Conservation (phyloP, 2,329 filamentous ascomycete genomes). For the Xylariomycetidae sp. region DNA sequence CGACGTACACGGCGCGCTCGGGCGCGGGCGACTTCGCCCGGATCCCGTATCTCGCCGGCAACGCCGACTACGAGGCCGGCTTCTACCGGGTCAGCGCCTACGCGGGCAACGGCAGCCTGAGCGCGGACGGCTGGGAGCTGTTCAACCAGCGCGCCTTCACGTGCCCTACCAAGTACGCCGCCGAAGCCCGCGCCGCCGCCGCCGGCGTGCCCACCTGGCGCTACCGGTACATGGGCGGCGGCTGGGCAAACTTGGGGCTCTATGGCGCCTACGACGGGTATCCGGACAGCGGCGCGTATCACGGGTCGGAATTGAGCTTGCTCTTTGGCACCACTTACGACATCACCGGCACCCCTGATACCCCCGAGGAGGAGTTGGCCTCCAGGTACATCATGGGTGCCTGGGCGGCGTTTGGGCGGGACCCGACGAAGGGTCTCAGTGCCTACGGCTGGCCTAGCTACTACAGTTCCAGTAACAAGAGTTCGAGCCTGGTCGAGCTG, state of each 20-base stretch:
- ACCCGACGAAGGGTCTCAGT: too few species aligned
- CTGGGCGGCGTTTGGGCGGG: too few species aligned
- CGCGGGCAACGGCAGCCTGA: not conserved
- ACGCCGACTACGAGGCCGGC: not conserved
- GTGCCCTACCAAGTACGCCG: not conserved
- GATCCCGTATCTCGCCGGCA: not conserved
- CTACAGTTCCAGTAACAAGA: too few species aligned
- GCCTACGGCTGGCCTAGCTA: too few species aligned
- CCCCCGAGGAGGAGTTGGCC: too few species aligned
- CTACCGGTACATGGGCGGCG: not conserved
- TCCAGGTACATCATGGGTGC: too few species aligned
- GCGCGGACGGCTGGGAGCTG: not conserved
- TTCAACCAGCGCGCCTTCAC: not conserved
- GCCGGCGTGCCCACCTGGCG: not conserved
- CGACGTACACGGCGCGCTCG: not conserved
- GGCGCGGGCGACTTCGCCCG: not conserved
- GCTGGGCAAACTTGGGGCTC: not conserved
- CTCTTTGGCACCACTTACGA: not conserved
- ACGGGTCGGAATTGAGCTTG: not conserved
- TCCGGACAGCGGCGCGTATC: not conserved
- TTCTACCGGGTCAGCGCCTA: not conserved
- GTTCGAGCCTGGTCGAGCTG: too few species aligned
- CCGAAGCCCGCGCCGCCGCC: too few species aligned
- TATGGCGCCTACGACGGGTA: not conserved
- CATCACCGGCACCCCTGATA: not conserved